phyloP scores from a whole-genome alignment of 495 filamentous ascomycete genomes.

The Trichodelitschia bisporula region DNA sequence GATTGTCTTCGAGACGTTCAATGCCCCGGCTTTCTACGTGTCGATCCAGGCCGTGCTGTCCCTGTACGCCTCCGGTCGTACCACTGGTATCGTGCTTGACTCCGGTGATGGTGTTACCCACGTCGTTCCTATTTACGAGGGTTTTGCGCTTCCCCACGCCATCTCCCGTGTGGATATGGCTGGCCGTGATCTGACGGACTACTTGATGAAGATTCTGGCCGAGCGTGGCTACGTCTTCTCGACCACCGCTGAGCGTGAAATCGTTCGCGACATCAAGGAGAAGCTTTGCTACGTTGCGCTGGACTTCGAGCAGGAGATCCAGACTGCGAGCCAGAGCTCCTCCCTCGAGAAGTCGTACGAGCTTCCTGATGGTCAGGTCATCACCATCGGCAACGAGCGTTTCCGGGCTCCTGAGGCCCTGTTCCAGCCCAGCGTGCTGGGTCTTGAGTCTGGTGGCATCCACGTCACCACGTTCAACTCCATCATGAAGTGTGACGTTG shows the following conservation, averaged over 20 bases:
- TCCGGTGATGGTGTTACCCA: constrained; percentile 99
- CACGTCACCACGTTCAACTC: constrained; percentile 99
- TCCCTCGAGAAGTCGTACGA: constrained; percentile 99
- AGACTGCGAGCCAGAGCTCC: constrained; percentile 95
- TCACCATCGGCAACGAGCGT: constrained; percentile 99
- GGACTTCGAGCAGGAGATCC: constrained; percentile 99
- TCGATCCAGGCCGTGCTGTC: constrained; percentile 99
- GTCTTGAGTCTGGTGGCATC: constrained; percentile 95
- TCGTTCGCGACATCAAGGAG: constrained; percentile 99
- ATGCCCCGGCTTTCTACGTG: constrained; percentile 98
- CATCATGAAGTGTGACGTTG: constrained; percentile 99
- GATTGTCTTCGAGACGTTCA: constrained; percentile 99
- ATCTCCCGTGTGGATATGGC: constrained; percentile 99
- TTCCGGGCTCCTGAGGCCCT: constrained; percentile 99
- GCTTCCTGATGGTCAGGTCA: constrained; percentile 97
- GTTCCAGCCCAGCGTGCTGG: constrained; percentile 94
- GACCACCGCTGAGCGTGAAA: constrained; percentile 99
- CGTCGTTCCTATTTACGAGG: constrained; percentile 99
- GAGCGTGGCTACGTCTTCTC: constrained; percentile 99
- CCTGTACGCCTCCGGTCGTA: constrained; percentile 98
- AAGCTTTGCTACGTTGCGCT: constrained; percentile 99
- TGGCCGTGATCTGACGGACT: constrained; percentile 97
- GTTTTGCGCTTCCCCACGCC: constrained; percentile 97
- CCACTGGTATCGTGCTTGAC: constrained; percentile 99
- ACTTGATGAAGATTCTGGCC: constrained; percentile 98